Evolutionary conservation across 345 rosid genomes (phyloP).

Genomic region (Gossypium turneri): DNA sequence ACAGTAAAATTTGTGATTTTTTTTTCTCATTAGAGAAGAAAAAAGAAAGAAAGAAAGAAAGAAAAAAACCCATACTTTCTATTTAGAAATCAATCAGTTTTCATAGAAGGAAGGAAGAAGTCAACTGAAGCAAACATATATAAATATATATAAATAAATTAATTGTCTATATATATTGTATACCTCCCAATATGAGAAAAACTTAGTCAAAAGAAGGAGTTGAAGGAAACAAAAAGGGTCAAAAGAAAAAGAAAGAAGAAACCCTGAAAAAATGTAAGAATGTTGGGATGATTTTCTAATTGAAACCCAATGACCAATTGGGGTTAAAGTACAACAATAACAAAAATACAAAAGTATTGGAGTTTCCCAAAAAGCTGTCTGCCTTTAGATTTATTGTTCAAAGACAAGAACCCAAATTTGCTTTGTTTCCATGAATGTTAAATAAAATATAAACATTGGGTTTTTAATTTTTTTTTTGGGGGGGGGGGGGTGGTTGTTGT

Average conservation of each 20-base stretch:
- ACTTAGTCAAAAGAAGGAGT: background rate
- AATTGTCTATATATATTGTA: background rate
- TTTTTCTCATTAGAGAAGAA: background rate
- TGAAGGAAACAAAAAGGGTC: constrained; percentile 10
- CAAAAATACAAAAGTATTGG: background rate
- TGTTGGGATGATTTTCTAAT: background rate
- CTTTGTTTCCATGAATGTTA: background rate
- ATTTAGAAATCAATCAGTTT: background rate
- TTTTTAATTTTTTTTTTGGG: background rate
- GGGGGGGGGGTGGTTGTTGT: no score
- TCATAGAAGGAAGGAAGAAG: background rate
- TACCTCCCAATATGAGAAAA: background rate
- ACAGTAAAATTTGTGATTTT: background rate
- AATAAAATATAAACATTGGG: background rate
- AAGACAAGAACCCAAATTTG: background rate
- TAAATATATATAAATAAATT: background rate
- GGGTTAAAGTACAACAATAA: background rate
- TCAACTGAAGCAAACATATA: background rate
- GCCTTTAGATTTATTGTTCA: background rate
- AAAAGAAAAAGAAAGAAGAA: background rate
- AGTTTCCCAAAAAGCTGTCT: background rate
- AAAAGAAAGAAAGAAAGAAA: no score
- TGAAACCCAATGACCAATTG: background rate
- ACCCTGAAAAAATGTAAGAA: constrained; percentile 3
- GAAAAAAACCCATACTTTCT: background rate